Percentiles rank a stretch among this genome's conserved stretches.
Evolutionary conservation across 257 asterid species (phyloP).

Genomic region (Nicotiana obtusifolia): DNA sequence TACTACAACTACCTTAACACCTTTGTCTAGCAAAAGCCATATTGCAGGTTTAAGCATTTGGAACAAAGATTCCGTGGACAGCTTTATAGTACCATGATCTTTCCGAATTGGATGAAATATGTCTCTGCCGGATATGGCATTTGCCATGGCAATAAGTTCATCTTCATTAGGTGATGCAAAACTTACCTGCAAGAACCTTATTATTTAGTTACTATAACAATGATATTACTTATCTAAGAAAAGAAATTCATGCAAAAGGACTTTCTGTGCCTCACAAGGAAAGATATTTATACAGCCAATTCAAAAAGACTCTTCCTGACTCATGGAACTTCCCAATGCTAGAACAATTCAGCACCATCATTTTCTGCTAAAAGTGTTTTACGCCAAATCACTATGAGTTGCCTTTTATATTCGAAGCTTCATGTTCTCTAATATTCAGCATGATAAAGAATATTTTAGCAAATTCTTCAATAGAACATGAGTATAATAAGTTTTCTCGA

Average conservation of each 20-base stretch:
- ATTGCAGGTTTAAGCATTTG: slow-evolving; percentile 69
- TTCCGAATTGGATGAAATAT: slow-evolving; percentile 39
- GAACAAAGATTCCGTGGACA: slow-evolving; percentile 43
- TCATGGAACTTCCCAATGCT: background rate
- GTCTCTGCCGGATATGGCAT: slow-evolving; percentile 45
- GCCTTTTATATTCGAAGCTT: background rate
- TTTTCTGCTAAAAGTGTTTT: background rate
- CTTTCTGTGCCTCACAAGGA: background rate
- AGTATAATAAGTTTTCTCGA: background rate
- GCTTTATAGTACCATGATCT: slow-evolving; percentile 15
- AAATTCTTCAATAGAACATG: background rate
- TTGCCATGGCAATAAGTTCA: slow-evolving; percentile 95
- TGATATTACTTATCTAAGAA: background rate
- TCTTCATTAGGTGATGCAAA: slow-evolving; percentile 90
- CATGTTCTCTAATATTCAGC: background rate
- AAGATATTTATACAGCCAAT: background rate
- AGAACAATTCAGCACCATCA: background rate
- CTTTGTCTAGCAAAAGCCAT: slow-evolving; percentile 66
- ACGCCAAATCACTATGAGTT: background rate
- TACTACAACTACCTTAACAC: slow-evolving; percentile 62
- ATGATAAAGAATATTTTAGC: background rate
- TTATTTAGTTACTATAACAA: slow-evolving; percentile 4
- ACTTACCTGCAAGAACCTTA: slow-evolving; percentile 44
- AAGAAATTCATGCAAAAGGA: background rate
- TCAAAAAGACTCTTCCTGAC: background rate